Percentiles rank a stretch among this genome's conserved stretches.
phyloP scores from a whole-genome alignment of 306 rosid species.

The Dicorynia guianensis region DNA sequence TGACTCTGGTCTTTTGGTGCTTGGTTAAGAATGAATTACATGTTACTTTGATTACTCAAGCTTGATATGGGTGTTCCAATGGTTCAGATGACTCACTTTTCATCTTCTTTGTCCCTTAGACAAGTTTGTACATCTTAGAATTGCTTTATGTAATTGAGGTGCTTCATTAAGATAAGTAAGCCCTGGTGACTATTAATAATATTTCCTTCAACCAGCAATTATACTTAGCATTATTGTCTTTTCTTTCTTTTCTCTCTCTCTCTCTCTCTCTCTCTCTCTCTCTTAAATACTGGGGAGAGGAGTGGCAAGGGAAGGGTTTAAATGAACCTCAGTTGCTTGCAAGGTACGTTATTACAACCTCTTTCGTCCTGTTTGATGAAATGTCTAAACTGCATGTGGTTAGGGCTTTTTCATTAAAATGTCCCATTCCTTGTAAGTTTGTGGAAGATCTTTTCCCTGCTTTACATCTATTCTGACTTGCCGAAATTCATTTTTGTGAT shows the following conservation, averaged over 20 bases:
- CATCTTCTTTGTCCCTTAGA: neutral
- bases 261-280: neutral
- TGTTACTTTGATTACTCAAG: too few relatives aligned
- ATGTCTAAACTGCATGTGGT: constrained; percentile 14
- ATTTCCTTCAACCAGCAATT: constrained; percentile 17
- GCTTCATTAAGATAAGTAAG: constrained; percentile 23
- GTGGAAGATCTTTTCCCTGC: constrained; percentile 7
- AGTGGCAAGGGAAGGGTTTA: neutral
- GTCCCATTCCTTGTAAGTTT: neutral
- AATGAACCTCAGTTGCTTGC: constrained; percentile 2
- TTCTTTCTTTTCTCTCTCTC: too few relatives aligned
- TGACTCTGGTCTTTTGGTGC: too few relatives aligned
- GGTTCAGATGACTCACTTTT: neutral
- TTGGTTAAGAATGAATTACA: too few relatives aligned
- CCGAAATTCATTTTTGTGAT: constrained; percentile 9
- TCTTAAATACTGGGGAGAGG: neutral
- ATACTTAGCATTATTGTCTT: neutral
- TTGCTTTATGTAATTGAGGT: constrained; percentile 12
- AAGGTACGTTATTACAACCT: neutral
- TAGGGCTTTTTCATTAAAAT: neutral
- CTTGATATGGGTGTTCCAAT: neutral
- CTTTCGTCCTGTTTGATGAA: constrained; percentile 30
- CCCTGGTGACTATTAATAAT: neutral
- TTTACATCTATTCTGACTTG: neutral
- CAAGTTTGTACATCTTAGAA: neutral